A percentile compares a stretch with the other conserved stretches of the same genome.
Conservation (phyloP, 768 basidiomycete genomes). For the Suillus brevipes region DNA sequence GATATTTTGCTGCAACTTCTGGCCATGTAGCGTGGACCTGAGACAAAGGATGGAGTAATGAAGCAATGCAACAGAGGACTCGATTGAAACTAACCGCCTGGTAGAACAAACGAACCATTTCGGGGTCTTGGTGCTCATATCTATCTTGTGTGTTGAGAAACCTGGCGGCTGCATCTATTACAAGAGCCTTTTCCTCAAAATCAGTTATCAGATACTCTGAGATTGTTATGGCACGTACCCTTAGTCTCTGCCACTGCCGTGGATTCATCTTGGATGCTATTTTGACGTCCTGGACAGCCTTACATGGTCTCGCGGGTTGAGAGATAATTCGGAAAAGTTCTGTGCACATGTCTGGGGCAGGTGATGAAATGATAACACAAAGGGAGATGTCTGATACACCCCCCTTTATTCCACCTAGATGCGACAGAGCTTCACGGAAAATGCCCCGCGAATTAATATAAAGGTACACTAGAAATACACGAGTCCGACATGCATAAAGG, state of each 20-base stretch:
- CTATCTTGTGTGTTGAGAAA: background rate
- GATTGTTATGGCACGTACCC: background rate
- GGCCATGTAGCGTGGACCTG: background rate
- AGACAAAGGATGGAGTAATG: background rate
- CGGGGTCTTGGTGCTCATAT: conserved; percentile 1
- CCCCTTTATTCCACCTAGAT: background rate
- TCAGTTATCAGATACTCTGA: background rate
- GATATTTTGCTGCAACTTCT: background rate
- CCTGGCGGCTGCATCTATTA: background rate
- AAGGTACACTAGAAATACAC: conserved; percentile 3
- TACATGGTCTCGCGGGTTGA: background rate
- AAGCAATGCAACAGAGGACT: background rate
- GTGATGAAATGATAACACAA: background rate
- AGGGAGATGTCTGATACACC: background rate
- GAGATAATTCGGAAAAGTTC: background rate
- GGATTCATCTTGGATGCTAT: background rate
- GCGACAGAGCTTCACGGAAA: background rate
- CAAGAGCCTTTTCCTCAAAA: background rate
- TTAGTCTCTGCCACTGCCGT: background rate
- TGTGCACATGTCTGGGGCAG: background rate
- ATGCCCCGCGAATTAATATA: background rate
- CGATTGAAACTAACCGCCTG: background rate
- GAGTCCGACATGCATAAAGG: conserved; percentile 8
- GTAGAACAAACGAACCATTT: conserved; percentile 2
- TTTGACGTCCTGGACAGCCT: background rate